Conservation (phyloP, 2,329 filamentous ascomycete species). For the Fusarium sp. region DNA sequence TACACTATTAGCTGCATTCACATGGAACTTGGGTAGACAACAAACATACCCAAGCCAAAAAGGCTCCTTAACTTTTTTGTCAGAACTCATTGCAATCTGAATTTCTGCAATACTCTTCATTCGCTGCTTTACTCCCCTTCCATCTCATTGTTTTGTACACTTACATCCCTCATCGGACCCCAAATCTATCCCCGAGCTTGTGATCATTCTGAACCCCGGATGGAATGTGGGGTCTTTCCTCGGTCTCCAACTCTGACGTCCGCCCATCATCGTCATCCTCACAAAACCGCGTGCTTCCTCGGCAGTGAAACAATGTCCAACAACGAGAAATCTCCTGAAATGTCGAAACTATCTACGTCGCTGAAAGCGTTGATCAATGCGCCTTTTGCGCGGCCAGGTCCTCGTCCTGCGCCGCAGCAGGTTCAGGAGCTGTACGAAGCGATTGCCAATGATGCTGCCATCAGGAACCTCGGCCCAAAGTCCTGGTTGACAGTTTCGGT, state of each 20-base stretch:
- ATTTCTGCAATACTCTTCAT: background rate
- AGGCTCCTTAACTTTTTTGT: constrained; percentile 50
- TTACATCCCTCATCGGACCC: constrained; percentile 8
- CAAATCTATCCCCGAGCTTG: constrained; percentile 27
- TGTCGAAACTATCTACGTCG: constrained; percentile 78
- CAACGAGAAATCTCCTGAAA: constrained; percentile 50
- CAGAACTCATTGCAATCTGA: constrained; percentile 29
- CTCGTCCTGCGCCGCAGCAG: constrained; percentile 70
- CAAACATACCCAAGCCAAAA: constrained; percentile 57
- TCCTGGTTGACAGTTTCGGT: constrained; percentile 77
- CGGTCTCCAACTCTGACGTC: constrained; percentile 36
- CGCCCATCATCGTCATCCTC: constrained; percentile 26
- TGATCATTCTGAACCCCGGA: constrained; percentile 20
- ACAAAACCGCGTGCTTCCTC: constrained; percentile 30
- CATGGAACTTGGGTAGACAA: fast-evolving
- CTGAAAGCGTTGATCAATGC: constrained; percentile 81
- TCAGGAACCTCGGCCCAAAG: constrained; percentile 69
- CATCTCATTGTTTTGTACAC: constrained; percentile 26
- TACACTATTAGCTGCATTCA: background rate
- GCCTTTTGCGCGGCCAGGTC: constrained; percentile 72
- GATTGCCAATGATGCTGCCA: constrained; percentile 71
- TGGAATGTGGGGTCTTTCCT: constrained; percentile 27
- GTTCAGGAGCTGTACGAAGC: constrained; percentile 73
- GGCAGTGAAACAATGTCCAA: constrained; percentile 28
- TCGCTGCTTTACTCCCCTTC: background rate